Percentiles rank a stretch among this genome's conserved stretches.
These are phyloP conservation scores for Pseudogymnoascus sp. DNA, from an alignment of 2,329 filamentous ascomycete genomes.

Conservation along the genomic window DNA sequence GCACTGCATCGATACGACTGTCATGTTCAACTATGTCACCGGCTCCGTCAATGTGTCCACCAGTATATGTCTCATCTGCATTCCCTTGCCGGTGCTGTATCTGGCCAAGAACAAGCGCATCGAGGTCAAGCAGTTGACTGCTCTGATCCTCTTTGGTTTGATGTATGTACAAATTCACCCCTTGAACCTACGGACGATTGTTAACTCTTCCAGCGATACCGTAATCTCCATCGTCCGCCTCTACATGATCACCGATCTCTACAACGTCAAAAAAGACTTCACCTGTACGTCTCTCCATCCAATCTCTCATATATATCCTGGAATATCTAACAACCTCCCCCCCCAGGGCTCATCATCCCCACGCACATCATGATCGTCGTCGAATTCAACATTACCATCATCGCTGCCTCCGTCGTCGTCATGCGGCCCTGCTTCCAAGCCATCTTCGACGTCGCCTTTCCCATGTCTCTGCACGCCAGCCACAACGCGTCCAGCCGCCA, in stretches of 20 bases:
- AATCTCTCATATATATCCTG: not conserved
- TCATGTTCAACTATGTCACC: conserved; percentile 10
- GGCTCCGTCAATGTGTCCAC: conserved; percentile 10
- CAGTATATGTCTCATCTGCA: conserved; percentile 4
- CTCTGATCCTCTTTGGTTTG: conserved; percentile 12
- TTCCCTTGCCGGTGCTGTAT: conserved; percentile 10
- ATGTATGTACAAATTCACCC: conserved; percentile 12
- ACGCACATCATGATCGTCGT: conserved; percentile 10
- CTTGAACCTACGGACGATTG: not conserved
- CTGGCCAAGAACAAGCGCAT: not conserved
- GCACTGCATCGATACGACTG: conserved; percentile 9
- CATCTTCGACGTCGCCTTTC: not conserved
- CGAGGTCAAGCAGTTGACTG: conserved; percentile 12
- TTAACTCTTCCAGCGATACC: not conserved
- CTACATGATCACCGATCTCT: not conserved
- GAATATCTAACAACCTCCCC: not conserved
- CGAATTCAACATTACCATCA: conserved; percentile 15
- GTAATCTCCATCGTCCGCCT: not conserved
- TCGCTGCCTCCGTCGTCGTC: conserved; percentile 13
- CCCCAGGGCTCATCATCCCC: not conserved
- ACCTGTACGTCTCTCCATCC: not conserved
- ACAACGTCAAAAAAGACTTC: not conserved
- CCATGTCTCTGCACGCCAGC: no score
- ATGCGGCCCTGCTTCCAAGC: conserved; percentile 13
- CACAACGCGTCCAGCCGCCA: no score